Evolutionary conservation across 306 rosid species (phyloP).

Genomic region (Rosa rugosa): DNA sequence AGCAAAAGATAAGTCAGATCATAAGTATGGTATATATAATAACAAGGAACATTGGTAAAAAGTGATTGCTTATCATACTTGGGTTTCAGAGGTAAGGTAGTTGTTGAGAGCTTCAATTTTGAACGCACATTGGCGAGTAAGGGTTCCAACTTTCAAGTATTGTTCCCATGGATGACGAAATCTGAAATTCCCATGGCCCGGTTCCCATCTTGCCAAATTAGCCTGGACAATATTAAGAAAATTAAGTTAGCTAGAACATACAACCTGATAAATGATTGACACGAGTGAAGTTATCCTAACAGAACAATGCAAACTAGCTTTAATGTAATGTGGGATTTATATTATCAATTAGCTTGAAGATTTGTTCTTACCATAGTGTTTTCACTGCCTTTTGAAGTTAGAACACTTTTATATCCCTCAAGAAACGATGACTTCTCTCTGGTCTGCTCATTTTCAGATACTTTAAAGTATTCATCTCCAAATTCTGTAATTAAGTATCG

Average conservation of each 20-base stretch:
- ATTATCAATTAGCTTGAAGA: neutral
- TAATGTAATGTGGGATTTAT: neutral
- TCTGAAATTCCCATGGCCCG: constrained; percentile 19
- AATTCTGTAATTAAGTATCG: constrained; percentile 4
- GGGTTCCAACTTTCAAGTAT: constrained; percentile 22
- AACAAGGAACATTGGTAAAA: neutral
- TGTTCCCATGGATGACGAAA: constrained; percentile 33
- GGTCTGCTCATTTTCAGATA: neutral
- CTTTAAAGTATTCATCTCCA: constrained; percentile 22
- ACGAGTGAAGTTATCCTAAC: too few relatives aligned
- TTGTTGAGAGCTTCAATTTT: constrained; percentile 23
- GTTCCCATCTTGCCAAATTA: constrained; percentile 34
- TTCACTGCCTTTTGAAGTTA: constrained; percentile 16
- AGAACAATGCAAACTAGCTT: too few relatives aligned
- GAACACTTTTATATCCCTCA: constrained; percentile 25
- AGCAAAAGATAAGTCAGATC: neutral
- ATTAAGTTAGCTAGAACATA: neutral
- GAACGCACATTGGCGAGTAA: constrained; percentile 26
- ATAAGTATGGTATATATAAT: neutral
- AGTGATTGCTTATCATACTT: constrained; percentile 10
- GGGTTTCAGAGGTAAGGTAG: constrained; percentile 18
- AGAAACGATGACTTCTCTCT: neutral
- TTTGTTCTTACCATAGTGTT: constrained; percentile 13
- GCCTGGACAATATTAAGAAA: constrained; percentile 6
- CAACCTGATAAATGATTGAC: neutral